Evolutionary conservation across 192 early-diverging fungal species (phyloP).

Genomic region (Funneliformis mosseae): DNA sequence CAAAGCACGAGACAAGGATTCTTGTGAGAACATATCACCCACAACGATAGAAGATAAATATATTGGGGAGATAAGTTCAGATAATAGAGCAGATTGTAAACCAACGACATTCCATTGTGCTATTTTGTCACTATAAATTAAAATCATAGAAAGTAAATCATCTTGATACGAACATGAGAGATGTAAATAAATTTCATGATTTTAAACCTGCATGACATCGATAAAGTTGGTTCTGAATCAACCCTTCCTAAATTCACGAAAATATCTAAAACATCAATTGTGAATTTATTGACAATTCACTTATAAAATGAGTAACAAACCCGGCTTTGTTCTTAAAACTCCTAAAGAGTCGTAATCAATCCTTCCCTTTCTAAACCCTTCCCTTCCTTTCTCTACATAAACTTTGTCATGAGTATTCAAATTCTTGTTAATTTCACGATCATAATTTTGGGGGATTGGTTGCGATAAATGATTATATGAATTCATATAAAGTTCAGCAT

Average conservation of each 20-base stretch:
- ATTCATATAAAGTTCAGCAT: neutral
- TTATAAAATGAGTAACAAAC: conserved; percentile 33
- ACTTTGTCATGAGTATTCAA: neutral
- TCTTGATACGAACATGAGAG: neutral
- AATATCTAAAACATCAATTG: neutral
- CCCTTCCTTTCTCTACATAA: neutral
- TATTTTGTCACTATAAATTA: conserved; percentile 79
- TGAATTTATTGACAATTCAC: neutral
- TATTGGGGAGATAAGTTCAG: conserved; percentile 65
- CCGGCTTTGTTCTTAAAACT: conserved; percentile 76
- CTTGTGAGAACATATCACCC: conserved; percentile 67
- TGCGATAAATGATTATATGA: neutral
- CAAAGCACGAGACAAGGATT: conserved; percentile 67
- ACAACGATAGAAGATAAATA: conserved; percentile 67
- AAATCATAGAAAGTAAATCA: conserved; percentile 15
- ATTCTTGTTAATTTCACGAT: neutral
- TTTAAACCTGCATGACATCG: conserved; percentile 75
- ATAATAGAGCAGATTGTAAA: conserved; percentile 70
- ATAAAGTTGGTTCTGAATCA: conserved; percentile 71
- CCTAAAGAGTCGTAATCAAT: conserved; percentile 59
- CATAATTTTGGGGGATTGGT: neutral
- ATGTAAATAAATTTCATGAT: neutral
- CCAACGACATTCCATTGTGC: conserved; percentile 87
- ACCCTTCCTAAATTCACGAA: conserved; percentile 47
- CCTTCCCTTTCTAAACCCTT: conserved; percentile 62